phyloP scores from a whole-genome alignment of 2,329 filamentous ascomycete species.

The Sarocladium brachiariae region DNA sequence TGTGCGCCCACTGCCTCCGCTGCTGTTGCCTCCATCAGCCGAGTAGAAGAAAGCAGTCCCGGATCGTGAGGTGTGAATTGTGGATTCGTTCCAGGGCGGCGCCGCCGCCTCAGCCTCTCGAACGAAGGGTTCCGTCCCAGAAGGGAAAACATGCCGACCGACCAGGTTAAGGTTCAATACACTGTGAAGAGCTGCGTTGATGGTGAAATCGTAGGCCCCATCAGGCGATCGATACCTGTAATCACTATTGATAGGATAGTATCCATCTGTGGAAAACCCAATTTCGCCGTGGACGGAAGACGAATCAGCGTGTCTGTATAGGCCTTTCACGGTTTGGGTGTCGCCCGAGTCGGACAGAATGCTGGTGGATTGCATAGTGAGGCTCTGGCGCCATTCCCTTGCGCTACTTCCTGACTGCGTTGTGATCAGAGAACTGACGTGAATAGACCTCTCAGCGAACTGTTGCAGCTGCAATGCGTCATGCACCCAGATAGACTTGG shows the following conservation, averaged over 20 bases:
- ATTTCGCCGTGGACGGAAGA: slow-evolving; percentile 53
- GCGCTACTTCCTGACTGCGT: slow-evolving; percentile 17
- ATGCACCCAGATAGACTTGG: neutral
- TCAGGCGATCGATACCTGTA: neutral
- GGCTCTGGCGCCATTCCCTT: slow-evolving; percentile 32
- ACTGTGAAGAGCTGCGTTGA: slow-evolving; percentile 17
- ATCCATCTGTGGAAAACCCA: slow-evolving; percentile 46
- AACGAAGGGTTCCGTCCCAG: slow-evolving; percentile 51
- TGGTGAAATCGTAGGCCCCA: neutral
- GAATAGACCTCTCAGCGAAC: neutral
- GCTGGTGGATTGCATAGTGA: slow-evolving; percentile 55
- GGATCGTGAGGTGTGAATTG: slow-evolving; percentile 42
- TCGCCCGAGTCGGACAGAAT: slow-evolving; percentile 42
- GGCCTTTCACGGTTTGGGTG: slow-evolving; percentile 11
- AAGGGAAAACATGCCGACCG: slow-evolving; percentile 44
- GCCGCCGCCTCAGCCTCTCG: slow-evolving; percentile 14
- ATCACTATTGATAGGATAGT: slow-evolving; percentile 20
- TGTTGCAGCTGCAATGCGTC: slow-evolving; percentile 16
- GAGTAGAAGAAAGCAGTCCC: slow-evolving; percentile 51
- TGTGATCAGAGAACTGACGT: slow-evolving; percentile 29
- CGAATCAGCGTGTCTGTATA: slow-evolving; percentile 12
- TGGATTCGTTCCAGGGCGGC: neutral
- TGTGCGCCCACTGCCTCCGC: slow-evolving; percentile 47
- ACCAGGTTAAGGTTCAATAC: slow-evolving; percentile 34
- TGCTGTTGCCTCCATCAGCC: slow-evolving; percentile 35